Evolutionary conservation across 129 eudicot genomes (phyloP), one percentile per base, ranked within the genome.

Genomic region (Centrapalus pauciflorus): DNA sequence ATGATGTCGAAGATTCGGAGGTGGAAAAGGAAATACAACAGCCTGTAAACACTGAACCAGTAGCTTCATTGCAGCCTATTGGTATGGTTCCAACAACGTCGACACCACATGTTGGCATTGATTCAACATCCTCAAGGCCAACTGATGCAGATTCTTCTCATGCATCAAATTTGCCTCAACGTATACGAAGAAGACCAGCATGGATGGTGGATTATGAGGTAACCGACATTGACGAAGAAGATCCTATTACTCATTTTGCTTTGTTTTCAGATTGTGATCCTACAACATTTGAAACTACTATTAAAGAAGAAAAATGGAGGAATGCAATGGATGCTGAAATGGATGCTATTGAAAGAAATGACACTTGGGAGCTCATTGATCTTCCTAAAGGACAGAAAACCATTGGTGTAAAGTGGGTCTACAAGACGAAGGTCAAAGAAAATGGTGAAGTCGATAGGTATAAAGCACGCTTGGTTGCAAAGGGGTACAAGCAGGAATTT

Each of bases 241-340:
- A 69, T 25, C 37, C 55, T 35, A 34, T 56, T 4, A 35, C 35
- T 4, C 66, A 69, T 17, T 50, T 62, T 62, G 49, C 55, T 6
- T 4, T 72, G 26, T 25, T 45, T 23, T 57, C n/a, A n/a, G n/a
- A n/a, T n/a, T n/a, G n/a, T n/a, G n/a, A n/a, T n/a, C n/a, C n/a
- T n/a, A n/a, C n/a, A n/a, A n/a, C n/a, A n/a, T n/a, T n/a, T n/a
- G n/a, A n/a, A n/a, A n/a, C n/a, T n/a, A n/a, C n/a, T n/a, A 13
- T 61, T 21, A 61, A 72, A 45, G 57, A 32, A 16, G 4, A 14
- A 45, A 61, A 29, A 49, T 43, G 69, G 61, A 9, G 52, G 6
- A 58, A 59, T 8, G 76, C 76, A 0, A 71, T 71, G 67, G 55
- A 71, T 43, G 69, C 21, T 0, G 49, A 71, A 25, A 71, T 71